These are phyloP conservation scores for Lachancea sp. DNA, from an alignment of 805 yeast species.

Conservation along the genomic window DNA sequence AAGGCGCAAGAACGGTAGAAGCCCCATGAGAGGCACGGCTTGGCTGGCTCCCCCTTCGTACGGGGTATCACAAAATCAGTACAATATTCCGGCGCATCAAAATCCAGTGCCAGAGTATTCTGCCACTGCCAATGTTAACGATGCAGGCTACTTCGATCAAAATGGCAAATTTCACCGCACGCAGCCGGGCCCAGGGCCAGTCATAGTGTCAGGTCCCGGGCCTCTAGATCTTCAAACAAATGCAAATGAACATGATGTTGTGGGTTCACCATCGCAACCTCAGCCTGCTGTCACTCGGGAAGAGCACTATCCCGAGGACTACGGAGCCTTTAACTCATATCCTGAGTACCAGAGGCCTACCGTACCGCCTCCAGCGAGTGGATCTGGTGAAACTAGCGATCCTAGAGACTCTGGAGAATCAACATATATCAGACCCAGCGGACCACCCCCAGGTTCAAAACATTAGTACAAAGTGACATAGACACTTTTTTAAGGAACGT, in stretches of 20 bases:
- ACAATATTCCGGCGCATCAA: constrained; percentile 27
- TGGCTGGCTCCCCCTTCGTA: constrained; percentile 15
- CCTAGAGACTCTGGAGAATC: no score
- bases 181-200: neutral
- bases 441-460: no score
- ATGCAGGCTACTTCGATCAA: constrained; percentile 65
- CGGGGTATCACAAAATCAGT: constrained; percentile 8
- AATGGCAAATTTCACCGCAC: constrained; percentile 40
- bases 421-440: no score
- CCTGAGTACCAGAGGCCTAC: constrained; percentile 4
- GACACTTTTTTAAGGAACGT: neutral
- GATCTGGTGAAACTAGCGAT: neutral
- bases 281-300: constrained; percentile 7
- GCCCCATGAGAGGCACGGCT: constrained; percentile 12
- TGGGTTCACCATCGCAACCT: neutral
- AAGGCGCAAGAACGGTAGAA: constrained; percentile 8
- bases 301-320: constrained; percentile 1
- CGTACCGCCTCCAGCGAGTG: constrained; percentile 7
- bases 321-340: neutral
- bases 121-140: constrained; percentile 53
- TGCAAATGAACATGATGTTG: neutral
- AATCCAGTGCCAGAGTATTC: constrained; percentile 59
- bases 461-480: constrained; percentile 1
- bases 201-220: no score
- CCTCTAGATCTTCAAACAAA: no score